phyloP scores from a whole-genome alignment of 164 flowering plant genomes.

The Tetrastigma voinierianum region DNA sequence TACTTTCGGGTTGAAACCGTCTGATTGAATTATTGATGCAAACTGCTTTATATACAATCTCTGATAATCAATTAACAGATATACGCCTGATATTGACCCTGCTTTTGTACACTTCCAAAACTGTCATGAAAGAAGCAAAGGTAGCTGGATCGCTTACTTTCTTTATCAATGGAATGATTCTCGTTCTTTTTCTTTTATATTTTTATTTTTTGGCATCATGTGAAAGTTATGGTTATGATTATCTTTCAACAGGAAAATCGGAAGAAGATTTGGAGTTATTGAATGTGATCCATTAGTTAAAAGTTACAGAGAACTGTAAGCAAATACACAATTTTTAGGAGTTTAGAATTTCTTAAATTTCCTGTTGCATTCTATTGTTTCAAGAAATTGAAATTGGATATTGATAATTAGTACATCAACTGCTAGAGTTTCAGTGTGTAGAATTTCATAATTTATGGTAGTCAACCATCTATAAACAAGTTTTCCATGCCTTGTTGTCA shows the following conservation, averaged over 20 bases:
- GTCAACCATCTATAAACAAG: no score
- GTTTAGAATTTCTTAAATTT: not conserved
- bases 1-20: conserved; percentile 74
- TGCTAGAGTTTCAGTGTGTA: not conserved
- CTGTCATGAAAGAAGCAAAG: conserved; percentile 39
- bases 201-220: not conserved
- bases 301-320: conserved; percentile 63
- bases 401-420: not conserved
- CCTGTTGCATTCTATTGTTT: not conserved
- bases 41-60: conserved; percentile 83
- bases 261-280: conserved; percentile 64
- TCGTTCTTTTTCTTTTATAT: not conserved
- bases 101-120: conserved; percentile 72
- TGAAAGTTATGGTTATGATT: not conserved
- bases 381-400: not conserved
- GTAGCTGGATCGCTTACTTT: conserved; percentile 28
- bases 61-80: conserved; percentile 58
- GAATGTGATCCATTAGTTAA: conserved; percentile 60
- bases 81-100: conserved; percentile 85
- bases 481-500: not conserved
- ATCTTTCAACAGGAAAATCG: conserved; percentile 39
- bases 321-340: not conserved
- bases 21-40: conserved; percentile 73
- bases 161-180: not conserved
- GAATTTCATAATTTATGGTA: no score